Evolutionary conservation across 495 filamentous ascomycete genomes (phyloP).

Genomic region (Patellaria atrata): DNA sequence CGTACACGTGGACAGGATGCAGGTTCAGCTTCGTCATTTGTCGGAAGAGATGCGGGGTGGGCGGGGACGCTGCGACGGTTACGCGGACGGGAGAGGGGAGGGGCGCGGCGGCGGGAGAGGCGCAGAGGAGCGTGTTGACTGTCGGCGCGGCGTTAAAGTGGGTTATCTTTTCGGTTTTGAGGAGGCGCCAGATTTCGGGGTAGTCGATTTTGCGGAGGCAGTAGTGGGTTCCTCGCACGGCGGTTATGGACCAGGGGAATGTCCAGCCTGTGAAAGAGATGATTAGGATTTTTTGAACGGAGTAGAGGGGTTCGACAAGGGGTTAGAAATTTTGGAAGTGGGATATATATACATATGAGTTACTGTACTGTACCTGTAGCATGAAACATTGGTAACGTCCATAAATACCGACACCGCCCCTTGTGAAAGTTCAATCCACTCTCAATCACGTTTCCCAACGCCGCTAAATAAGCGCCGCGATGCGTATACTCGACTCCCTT

Average conservation of each 20-base stretch:
- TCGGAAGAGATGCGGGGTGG: constrained; percentile 77
- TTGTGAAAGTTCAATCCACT: constrained; percentile 59
- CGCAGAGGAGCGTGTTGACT: constrained; percentile 87
- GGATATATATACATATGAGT: constrained; percentile 1
- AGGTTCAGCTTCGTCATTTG: constrained; percentile 83
- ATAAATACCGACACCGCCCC: constrained; percentile 67
- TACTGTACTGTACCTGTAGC: constrained; percentile 58
- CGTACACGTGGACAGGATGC: constrained; percentile 87
- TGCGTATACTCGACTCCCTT: constrained; percentile 94
- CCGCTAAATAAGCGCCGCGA: constrained; percentile 70
- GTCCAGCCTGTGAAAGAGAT: constrained; percentile 23
- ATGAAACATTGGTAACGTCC: constrained; percentile 96
- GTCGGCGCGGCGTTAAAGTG: constrained; percentile 96
- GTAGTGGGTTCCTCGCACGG: constrained; percentile 85
- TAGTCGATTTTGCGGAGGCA: constrained; percentile 94
- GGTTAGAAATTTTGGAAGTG: too few relatives aligned
- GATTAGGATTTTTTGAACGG: neutral
- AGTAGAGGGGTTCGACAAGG: too few relatives aligned
- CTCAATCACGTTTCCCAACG: constrained; percentile 77
- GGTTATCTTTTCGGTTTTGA: constrained; percentile 73
- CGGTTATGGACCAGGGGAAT: constrained; percentile 71
- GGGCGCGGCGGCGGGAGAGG: constrained; percentile 49
- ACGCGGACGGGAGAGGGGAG: constrained; percentile 64
- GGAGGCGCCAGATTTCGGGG: constrained; percentile 70
- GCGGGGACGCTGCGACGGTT: constrained; percentile 85